These are phyloP conservation scores for Blastosporella zonata DNA, from an alignment of 1,284 basidiomycete species.

Conservation along the genomic window DNA sequence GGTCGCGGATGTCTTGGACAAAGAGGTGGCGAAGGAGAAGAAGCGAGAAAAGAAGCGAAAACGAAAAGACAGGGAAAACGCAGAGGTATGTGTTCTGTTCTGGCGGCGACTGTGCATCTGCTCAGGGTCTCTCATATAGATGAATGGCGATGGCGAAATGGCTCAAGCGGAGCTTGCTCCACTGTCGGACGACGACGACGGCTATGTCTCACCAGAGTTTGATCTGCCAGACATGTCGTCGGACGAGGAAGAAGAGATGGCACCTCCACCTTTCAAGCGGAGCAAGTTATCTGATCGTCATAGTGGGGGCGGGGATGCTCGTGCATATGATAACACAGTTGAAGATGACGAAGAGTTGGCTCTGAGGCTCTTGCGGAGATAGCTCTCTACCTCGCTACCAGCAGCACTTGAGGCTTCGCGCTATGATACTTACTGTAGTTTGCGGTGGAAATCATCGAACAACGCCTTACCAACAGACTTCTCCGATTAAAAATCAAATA, in stretches of 20 bases:
- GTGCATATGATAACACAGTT: slow-evolving; percentile 23
- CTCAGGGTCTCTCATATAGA: slow-evolving; percentile 12
- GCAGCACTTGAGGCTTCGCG: too few relatives aligned
- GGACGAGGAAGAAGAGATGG: slow-evolving; percentile 40
- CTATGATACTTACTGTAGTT: too few relatives aligned
- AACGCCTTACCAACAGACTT: too few relatives aligned
- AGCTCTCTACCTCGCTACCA: too few relatives aligned
- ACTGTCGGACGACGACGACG: slow-evolving; percentile 49
- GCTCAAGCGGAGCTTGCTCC: slow-evolving; percentile 30
- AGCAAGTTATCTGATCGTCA: slow-evolving; percentile 22
- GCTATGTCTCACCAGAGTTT: slow-evolving; percentile 74
- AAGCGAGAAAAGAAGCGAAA: slow-evolving; percentile 86
- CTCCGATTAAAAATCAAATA: too few relatives aligned
- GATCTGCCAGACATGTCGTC: slow-evolving; percentile 44
- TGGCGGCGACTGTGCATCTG: neutral
- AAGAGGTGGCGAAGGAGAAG: slow-evolving; percentile 84
- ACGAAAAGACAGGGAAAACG: slow-evolving; percentile 71
- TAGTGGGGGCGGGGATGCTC: slow-evolving; percentile 3
- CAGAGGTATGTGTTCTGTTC: slow-evolving; percentile 25
- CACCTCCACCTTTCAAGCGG: slow-evolving; percentile 40
- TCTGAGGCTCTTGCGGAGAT: slow-evolving; percentile 37
- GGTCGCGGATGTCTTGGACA: slow-evolving; percentile 73
- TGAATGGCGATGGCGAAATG: slow-evolving; percentile 24
- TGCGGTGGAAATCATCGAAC: too few relatives aligned
- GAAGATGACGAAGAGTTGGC: slow-evolving; percentile 56